These are phyloP conservation scores for Rhodomyrtus tomentosa DNA, from an alignment of 345 rosid genomes.

Conservation along the genomic window DNA sequence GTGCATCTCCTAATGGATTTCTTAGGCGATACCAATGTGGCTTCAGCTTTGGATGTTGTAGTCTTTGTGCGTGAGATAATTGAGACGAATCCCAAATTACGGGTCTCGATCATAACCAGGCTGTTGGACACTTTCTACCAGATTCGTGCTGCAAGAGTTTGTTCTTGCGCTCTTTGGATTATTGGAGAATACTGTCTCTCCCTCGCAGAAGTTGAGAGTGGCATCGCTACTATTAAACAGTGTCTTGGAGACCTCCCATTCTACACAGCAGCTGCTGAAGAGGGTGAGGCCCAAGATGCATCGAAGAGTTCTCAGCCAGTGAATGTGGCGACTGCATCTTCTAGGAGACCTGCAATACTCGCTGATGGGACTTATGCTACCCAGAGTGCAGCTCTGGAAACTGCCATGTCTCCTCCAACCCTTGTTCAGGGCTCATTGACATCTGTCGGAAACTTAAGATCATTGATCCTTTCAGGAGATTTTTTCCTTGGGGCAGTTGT, in stretches of 20 bases:
- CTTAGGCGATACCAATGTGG: conserved; percentile 80
- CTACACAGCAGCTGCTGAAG: conserved; percentile 49
- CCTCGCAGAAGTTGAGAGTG: conserved; percentile 80
- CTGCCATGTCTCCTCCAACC: conserved; percentile 70
- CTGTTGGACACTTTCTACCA: conserved; percentile 82
- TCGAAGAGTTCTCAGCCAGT: conserved; percentile 46
- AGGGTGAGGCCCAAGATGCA: conserved; percentile 53
- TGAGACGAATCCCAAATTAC: conserved; percentile 70
- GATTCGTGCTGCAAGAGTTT: conserved; percentile 79
- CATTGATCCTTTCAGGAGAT: conserved; percentile 86
- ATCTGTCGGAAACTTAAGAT: conserved; percentile 69
- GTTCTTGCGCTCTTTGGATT: conserved; percentile 89
- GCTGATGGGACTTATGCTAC: conserved; percentile 91
- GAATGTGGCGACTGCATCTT: conserved; percentile 49
- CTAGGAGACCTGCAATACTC: conserved; percentile 76
- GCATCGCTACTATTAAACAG: conserved; percentile 69
- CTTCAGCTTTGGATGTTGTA: conserved; percentile 77
- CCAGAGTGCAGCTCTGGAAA: conserved; percentile 90
- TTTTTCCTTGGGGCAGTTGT: conserved; percentile 99
- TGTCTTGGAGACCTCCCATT: conserved; percentile 88
- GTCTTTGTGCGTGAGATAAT: conserved; percentile 78
- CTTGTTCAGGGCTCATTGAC: conserved; percentile 64
- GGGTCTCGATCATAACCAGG: conserved; percentile 85
- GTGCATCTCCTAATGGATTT: conserved; percentile 91
- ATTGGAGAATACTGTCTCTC: conserved; percentile 85